These are phyloP conservation scores for Colletotrichum shisoi DNA, from an alignment of 2,329 filamentous ascomycete genomes.

Conservation along the genomic window DNA sequence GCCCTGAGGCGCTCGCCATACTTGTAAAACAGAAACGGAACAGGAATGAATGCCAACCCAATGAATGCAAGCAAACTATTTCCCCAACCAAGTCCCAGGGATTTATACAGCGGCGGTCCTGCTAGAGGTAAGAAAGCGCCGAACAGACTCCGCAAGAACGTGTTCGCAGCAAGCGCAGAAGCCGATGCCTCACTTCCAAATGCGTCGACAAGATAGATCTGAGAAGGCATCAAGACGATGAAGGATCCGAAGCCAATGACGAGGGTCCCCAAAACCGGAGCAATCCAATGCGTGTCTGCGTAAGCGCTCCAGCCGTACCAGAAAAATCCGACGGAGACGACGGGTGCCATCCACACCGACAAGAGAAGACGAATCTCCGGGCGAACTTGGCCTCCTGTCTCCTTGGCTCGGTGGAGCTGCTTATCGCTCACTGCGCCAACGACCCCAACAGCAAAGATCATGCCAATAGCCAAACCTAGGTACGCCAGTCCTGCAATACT, in stretches of 20 bases:
- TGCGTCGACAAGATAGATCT: constrained; percentile 42
- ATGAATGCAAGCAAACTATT: constrained; percentile 40
- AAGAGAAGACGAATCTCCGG: constrained; percentile 22
- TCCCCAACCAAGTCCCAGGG: constrained; percentile 40
- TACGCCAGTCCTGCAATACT: constrained; percentile 39
- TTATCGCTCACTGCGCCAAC: constrained; percentile 26
- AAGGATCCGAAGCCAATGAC: constrained; percentile 61
- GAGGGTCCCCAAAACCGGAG: constrained; percentile 65
- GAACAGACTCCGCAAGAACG: constrained; percentile 21
- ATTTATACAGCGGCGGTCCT: constrained; percentile 31
- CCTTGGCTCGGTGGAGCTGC: constrained; percentile 15
- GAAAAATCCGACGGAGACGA: constrained; percentile 55
- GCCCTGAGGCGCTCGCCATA: constrained; percentile 24
- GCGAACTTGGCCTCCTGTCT: background rate
- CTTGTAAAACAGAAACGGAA: constrained; percentile 27
- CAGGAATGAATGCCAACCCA: constrained; percentile 24
- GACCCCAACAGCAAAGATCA: constrained; percentile 19
- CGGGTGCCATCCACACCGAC: constrained; percentile 7
- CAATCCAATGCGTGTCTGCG: constrained; percentile 62
- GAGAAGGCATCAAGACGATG: constrained; percentile 47
- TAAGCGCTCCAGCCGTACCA: constrained; percentile 67
- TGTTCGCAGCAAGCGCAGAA: constrained; percentile 19
- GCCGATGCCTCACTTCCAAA: constrained; percentile 41
- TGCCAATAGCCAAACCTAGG: constrained; percentile 26
- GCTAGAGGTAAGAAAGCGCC: constrained; percentile 39